Base-by-base conservation (phyloP, 2,329 filamentous ascomycete species). In the Botryotinia narcissicola region DNA sequence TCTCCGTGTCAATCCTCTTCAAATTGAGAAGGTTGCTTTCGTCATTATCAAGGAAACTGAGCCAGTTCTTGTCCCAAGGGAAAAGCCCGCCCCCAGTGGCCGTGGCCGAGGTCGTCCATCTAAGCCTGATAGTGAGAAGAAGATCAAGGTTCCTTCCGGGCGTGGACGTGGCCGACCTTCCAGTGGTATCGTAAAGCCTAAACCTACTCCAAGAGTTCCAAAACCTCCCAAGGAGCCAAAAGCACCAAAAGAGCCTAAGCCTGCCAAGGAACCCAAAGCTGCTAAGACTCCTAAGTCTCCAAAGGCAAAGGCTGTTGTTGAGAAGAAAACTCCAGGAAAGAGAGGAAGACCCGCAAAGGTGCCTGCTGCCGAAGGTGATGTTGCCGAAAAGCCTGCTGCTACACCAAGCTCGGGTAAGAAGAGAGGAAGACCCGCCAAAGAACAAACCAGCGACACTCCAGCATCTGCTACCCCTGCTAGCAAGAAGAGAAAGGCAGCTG, bases 21-120 rank as follows among this genome's bases (percentile, higher is more conserved):
- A 93, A 48, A 82, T 91, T 8, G 92, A 94, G 81, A 91, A 87
- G 80, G 91, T 91, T 29, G 92, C 92, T 3, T 93, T 90, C 79
- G 91, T 93, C 16, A 80, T 93, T 68, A 87, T 92, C 79, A 89
- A 78, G 70, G 80, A 81, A 68, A 75, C 71, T 46, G 79, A 79
- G 42, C 77, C 78, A 14, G 75, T 76, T 29, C 32, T 73, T 22
- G 75, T 77, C 42, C 75, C 76, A 32, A 75, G 75, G 60, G 64
- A 74, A n/a, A 77, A 76, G 63, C 44, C 72, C 22, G 57, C 61
- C 22, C 60, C 72, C 35, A 75, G 74, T 54, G 79, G 78, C n/a
- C 71, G 72, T 42, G 76, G 77, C 12, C 71, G 77, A 70, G 76
- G 76, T 29, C 75, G 78, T 51, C 78, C 77, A 46, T 18, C 73